Evolutionary conservation across 2,329 filamentous ascomycete genomes (phyloP).

Genomic region (Calonectria montana): DNA sequence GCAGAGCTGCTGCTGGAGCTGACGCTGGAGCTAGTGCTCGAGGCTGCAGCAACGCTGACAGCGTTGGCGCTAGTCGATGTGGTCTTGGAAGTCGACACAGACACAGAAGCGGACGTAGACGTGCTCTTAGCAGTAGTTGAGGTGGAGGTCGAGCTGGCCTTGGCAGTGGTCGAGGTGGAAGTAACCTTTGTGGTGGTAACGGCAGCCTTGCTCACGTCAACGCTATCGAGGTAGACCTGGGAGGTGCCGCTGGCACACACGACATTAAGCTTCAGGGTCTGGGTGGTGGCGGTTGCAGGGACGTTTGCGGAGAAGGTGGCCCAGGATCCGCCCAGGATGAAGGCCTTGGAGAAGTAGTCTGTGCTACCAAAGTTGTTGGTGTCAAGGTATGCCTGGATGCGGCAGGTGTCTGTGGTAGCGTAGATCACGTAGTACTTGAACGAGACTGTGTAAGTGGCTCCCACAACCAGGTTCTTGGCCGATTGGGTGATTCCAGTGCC

Average conservation of each 20-base stretch:
- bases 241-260: neutral
- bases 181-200: neutral
- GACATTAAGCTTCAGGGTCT: neutral
- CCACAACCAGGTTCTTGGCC: neutral
- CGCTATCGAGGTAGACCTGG: neutral
- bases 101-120: neutral
- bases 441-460: neutral
- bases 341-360: slow-evolving; percentile 1
- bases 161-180: neutral
- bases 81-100: neutral
- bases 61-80: neutral
- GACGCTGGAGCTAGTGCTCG: neutral
- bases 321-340: neutral
- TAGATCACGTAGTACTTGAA: slow-evolving; percentile 6
- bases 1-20: neutral
- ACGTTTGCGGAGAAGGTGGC: neutral
- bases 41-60: neutral
- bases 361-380: neutral
- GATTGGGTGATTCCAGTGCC: neutral
- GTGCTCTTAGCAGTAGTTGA: neutral
- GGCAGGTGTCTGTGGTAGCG: neutral
- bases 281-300: neutral
- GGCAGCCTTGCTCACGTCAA: neutral
- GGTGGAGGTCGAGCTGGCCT: neutral
- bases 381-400: slow-evolving; percentile 1